These are phyloP conservation scores for Flaveria brownii DNA, from an alignment of 129 eudicot genomes.

Conservation along the genomic window DNA sequence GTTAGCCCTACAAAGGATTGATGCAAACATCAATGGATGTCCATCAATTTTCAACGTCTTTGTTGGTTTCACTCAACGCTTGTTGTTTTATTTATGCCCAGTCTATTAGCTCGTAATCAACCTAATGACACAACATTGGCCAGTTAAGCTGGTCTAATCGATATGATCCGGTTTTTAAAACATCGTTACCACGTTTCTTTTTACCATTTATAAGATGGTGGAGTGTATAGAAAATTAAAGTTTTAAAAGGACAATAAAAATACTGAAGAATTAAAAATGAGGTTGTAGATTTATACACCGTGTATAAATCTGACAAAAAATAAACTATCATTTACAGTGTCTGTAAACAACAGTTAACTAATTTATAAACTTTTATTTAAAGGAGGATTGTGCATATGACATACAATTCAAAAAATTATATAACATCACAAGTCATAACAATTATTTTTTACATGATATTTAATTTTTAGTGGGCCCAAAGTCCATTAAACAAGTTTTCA, in stretches of 20 bases:
- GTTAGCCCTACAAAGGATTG: too few relatives aligned
- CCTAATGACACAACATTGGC: not conserved
- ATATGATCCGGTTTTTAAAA: not conserved
- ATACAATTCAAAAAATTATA: too few relatives aligned
- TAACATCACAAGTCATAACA: not conserved
- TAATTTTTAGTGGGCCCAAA: slow-evolving; percentile 2
- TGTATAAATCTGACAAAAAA: too few relatives aligned
- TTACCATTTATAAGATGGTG: not conserved
- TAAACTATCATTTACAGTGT: too few relatives aligned
- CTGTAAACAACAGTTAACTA: too few relatives aligned
- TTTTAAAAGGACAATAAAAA: not conserved
- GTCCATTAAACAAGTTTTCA: slow-evolving; percentile 6
- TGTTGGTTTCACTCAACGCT: not conserved
- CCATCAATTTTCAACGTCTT: not conserved
- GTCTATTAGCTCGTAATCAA: not conserved
- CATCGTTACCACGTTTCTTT: not conserved
- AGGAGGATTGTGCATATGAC: too few relatives aligned
- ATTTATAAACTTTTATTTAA: too few relatives aligned
- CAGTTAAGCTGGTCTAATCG: too few relatives aligned
- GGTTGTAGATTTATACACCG: too few relatives aligned
- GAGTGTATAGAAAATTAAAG: not conserved
- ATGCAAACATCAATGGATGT: too few relatives aligned
- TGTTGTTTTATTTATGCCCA: not conserved
- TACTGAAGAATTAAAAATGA: not conserved
- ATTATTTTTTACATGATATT: too few relatives aligned